Percentiles rank a stretch among this genome's conserved stretches.
phyloP scores from a whole-genome alignment of 805 yeast species.

The Ogataea sp. region DNA sequence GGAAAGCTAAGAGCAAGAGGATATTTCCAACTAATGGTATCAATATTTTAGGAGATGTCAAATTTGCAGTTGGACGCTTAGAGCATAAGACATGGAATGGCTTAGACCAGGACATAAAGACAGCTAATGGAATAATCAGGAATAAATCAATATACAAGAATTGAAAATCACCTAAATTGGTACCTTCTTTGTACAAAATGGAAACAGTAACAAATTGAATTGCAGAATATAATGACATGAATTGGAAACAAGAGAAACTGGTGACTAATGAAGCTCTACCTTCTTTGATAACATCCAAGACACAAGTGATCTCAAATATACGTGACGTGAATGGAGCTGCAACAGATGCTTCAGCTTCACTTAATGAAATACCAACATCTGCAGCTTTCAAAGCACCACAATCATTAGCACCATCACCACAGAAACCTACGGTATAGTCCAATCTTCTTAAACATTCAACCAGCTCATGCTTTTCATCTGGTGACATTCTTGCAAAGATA shows the following conservation, averaged over 20 bases:
- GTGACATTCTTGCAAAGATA: constrained; percentile 95
- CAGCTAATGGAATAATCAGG: constrained; percentile 87
- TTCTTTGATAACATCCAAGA: constrained; percentile 81
- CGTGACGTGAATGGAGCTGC: constrained; percentile 98
- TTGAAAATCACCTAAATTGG: constrained; percentile 95
- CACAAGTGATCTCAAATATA: constrained; percentile 86
- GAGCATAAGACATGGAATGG: constrained; percentile 53
- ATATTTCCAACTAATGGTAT: constrained; percentile 80
- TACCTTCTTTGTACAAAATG: constrained; percentile 77
- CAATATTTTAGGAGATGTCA: constrained; percentile 82
- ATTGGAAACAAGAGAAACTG: constrained; percentile 93
- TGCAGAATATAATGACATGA: constrained; percentile 95
- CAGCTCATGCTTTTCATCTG: constrained; percentile 95
- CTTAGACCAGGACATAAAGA: constrained; percentile 96
- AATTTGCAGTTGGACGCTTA: constrained; percentile 89
- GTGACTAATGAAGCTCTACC: constrained; percentile 95
- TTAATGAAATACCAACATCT: constrained; percentile 90
- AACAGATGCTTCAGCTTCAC: constrained; percentile 97
- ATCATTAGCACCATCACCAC: constrained; percentile 99
- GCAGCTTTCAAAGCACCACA: constrained; percentile 98
- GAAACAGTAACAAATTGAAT: constrained; percentile 89
- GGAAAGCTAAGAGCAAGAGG: constrained; percentile 52
- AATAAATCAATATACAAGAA: constrained; percentile 89
- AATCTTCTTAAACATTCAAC: constrained; percentile 78
- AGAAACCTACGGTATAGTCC: constrained; percentile 92